Conservation (phyloP, 2,329 filamentous ascomycete genomes). For the Fonsecaea nubica region DNA sequence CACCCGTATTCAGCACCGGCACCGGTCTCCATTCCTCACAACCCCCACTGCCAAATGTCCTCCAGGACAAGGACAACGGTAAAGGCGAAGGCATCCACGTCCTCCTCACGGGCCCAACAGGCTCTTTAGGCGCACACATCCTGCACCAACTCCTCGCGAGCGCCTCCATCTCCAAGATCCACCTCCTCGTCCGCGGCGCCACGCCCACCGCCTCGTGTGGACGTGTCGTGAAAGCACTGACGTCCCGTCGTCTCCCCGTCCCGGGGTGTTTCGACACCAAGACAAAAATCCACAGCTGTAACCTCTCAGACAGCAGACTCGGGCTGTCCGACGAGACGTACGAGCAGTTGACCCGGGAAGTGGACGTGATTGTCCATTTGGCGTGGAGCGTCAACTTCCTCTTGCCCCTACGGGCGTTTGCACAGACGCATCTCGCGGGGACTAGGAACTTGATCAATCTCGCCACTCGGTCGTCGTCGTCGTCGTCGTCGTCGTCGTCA, state of each 20-base stretch:
- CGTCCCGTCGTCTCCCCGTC: constrained; percentile 44
- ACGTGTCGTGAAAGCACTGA: constrained; percentile 55
- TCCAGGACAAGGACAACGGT: too few relatives aligned
- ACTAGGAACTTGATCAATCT: constrained; percentile 59
- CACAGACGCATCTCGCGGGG: constrained; percentile 59
- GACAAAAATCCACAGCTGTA: constrained; percentile 56
- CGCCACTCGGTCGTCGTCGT: constrained; percentile 43
- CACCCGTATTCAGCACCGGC: not conserved
- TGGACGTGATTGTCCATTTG: constrained; percentile 65
- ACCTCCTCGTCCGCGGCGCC: constrained; percentile 63
- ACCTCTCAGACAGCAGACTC: constrained; percentile 56
- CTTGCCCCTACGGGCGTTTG: constrained; percentile 62
- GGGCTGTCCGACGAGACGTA: constrained; percentile 56
- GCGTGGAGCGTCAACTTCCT: constrained; percentile 72
- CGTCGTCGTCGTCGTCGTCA: constrained; percentile 29
- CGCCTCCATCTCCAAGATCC: constrained; percentile 53
- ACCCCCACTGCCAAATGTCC: too few relatives aligned
- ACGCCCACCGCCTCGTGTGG: constrained; percentile 51
- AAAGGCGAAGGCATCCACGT: constrained; percentile 13
- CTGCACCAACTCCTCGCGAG: constrained; percentile 53
- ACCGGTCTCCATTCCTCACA: not conserved
- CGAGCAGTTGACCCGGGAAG: constrained; percentile 49
- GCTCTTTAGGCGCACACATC: constrained; percentile 68
- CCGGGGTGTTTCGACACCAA: constrained; percentile 43
- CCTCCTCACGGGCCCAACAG: constrained; percentile 67